Base-by-base conservation (phyloP, 768 basidiomycete genomes). In the Lactarius sp. region DNA sequence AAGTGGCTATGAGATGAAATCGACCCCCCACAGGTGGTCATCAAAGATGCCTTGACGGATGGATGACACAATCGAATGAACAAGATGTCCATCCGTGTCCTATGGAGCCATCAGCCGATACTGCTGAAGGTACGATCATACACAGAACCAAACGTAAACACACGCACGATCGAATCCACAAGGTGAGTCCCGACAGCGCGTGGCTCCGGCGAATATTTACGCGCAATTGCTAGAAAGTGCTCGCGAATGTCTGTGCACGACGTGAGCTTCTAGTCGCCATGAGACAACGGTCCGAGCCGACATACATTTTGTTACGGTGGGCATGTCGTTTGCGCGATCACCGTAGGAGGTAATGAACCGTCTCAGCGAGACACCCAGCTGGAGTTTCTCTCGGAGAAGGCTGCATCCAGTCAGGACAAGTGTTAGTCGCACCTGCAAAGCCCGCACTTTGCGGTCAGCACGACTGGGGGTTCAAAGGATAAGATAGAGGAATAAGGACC, bases 311-410 rank as follows among this genome's bases (percentile, higher is more conserved):
- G 87, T 79, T 53, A 84, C 82, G 20, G 79, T 73, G 14, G 76
- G 77, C 5, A 81, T 78, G 57, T 90, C 87, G 69, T 92, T 93
- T 16, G 84, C 79, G 27, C 85, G 78, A 55, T 85, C 80, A 3
- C 84, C 86, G 65, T 87, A 92, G 41, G 84, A 85, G 2, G 84
- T 80, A 20, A 92, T 77, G 70, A 78, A 85, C 18, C 79, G 77
- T 34, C 78, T 82, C 46, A 91, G 76, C 69, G 74, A 71, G 44
- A 83, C 76, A 16, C 84, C 85, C 13, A 76, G 76, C 57, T 80
- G 78, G 46, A 90, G 78, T 73, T 89, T 88, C 69, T 81, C 75
- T 63, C 83, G 77, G 22, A 90, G 74, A 4, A 90, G 72, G 69
- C 91, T 89, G 65, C 84, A 83, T 71, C 77, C 78, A 65, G 76